Evolutionary conservation across 2,329 filamentous ascomycete species (phyloP).

Genomic region (Penicillium thymicola): DNA sequence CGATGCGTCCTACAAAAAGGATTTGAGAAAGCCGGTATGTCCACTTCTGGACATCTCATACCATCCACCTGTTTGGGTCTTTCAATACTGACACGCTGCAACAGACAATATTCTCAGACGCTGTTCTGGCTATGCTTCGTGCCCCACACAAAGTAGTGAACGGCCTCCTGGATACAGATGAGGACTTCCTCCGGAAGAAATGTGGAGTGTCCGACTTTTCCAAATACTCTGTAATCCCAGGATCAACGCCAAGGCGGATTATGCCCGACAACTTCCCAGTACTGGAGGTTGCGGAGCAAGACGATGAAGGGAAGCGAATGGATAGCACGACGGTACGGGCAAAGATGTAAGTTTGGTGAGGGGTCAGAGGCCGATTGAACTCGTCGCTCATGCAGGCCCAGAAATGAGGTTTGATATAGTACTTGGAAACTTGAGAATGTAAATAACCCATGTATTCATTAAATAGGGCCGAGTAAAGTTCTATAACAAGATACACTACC

Average conservation of each 20-base stretch:
- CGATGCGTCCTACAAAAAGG: slow-evolving; percentile 49
- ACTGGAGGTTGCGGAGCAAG: slow-evolving; percentile 70
- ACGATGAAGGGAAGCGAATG: slow-evolving; percentile 70
- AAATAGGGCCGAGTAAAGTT: background rate
- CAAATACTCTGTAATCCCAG: slow-evolving; percentile 67
- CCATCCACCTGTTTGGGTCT: background rate
- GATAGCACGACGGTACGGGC: slow-evolving; percentile 56
- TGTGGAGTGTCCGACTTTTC: slow-evolving; percentile 67
- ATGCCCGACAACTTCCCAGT: slow-evolving; percentile 71
- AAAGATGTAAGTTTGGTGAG: slow-evolving; percentile 21
- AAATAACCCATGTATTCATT: background rate
- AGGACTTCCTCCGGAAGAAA: slow-evolving; percentile 70
- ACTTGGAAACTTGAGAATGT: background rate
- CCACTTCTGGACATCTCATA: background rate
- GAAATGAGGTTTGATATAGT: background rate
- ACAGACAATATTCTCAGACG: slow-evolving; percentile 70
- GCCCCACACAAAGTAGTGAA: slow-evolving; percentile 63
- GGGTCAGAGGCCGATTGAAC: background rate
- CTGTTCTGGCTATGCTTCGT: slow-evolving; percentile 67
- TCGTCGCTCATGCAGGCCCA: background rate
- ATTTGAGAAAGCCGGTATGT: slow-evolving; percentile 61
- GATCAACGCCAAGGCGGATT: slow-evolving; percentile 65
- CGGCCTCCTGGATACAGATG: slow-evolving; percentile 69
- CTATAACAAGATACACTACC: background rate
- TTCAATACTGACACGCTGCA: slow-evolving; percentile 8